These are phyloP conservation scores for Cordyceps fumosorosea DNA, from an alignment of 2,329 filamentous ascomycete species.

Conservation along the genomic window DNA sequence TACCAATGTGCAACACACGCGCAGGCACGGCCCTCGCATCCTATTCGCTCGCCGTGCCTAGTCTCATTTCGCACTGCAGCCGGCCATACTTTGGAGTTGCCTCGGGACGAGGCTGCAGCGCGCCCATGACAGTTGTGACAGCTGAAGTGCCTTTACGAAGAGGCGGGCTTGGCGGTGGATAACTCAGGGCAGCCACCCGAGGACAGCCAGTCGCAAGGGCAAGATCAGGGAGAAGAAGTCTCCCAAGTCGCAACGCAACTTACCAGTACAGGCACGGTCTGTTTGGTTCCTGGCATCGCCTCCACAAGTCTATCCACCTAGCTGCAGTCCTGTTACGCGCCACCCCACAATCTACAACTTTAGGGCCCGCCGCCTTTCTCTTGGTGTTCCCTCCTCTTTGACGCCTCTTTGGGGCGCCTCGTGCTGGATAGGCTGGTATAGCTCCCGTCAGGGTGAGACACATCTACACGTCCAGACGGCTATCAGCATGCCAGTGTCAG, in stretches of 20 bases:
- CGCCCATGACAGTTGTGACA: neutral
- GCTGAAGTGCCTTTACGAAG: neutral
- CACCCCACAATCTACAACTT: conserved; percentile 14
- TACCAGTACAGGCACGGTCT: neutral
- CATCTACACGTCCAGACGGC: neutral
- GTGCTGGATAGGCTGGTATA: neutral
- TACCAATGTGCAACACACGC: neutral
- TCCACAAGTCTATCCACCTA: conserved; percentile 2
- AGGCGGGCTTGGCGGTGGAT: conserved; percentile 5
- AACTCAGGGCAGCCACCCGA: neutral
- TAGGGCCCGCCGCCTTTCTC: neutral
- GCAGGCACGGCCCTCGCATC: neutral
- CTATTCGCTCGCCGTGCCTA: neutral
- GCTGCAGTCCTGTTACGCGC: conserved; percentile 7
- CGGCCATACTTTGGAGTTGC: neutral
- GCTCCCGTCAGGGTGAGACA: conserved; percentile 3
- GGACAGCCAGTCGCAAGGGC: neutral
- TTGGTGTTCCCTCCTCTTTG: neutral
- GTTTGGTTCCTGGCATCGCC: neutral
- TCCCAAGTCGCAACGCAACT: neutral
- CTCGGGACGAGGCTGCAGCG: neutral
- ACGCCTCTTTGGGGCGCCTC: neutral
- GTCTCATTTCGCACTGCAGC: neutral
- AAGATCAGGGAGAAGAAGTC: neutral
- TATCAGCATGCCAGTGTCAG: neutral